These are phyloP conservation scores for Nicotiana noctiflora DNA, from an alignment of 257 asterid genomes.

Conservation along the genomic window DNA sequence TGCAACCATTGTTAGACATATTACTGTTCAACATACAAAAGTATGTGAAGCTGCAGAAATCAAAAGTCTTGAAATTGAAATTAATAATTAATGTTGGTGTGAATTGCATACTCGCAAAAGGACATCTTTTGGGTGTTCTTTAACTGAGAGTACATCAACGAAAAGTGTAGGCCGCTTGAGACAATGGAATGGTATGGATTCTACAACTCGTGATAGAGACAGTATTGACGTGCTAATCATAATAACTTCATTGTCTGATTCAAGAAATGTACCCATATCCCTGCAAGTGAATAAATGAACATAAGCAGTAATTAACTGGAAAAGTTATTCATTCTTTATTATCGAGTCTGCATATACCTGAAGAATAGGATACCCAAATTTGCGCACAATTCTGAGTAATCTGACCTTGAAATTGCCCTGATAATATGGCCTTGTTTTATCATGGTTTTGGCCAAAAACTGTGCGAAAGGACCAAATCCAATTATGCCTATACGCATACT, in stretches of 20 bases:
- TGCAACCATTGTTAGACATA: background rate
- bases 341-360: slow-evolving; percentile 35
- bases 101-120: slow-evolving; percentile 45
- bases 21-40: background rate
- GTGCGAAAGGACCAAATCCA: slow-evolving; percentile 82
- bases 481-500: slow-evolving; percentile 59
- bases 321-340: background rate
- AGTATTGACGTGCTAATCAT: slow-evolving; percentile 68
- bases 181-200: slow-evolving; percentile 42
- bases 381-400: slow-evolving; percentile 48
- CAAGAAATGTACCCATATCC: slow-evolving; percentile 50
- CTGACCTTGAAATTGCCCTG: slow-evolving; percentile 72
- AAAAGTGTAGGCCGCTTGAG: slow-evolving; percentile 55
- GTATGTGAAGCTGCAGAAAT: background rate
- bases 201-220: slow-evolving; percentile 56
- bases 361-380: slow-evolving; percentile 54
- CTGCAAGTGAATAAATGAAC: slow-evolving; percentile 19
- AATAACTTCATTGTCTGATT: slow-evolving; percentile 55
- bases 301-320: background rate
- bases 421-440: slow-evolving; percentile 57
- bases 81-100: background rate
- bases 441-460: slow-evolving; percentile 65
- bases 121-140: slow-evolving; percentile 68
- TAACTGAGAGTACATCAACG: slow-evolving; percentile 82
- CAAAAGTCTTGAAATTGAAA: background rate